Evolutionary conservation across 2,329 filamentous ascomycete species (phyloP), one percentile per base, ranked within the genome.

Genomic region (Domatiomyces catenatus): DNA sequence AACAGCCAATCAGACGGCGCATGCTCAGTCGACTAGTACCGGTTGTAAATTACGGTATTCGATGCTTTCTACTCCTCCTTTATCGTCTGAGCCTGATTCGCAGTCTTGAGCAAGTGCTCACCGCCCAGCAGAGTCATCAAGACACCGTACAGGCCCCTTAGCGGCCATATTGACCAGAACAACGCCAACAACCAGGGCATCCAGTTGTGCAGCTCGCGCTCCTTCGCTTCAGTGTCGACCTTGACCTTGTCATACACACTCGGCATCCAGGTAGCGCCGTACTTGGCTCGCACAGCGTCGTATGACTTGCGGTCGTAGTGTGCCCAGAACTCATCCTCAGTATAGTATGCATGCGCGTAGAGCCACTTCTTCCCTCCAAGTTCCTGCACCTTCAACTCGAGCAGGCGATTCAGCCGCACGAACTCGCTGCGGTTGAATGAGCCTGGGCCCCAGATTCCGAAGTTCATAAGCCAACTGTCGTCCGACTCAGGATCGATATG

Each of bases 341-440:
- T 74, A 64, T 92, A 92, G 68, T 88, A 93, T 0, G 85, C 83
- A 61, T 90, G 84, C 2, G 86, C 86, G 65, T 94, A 93, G 10
- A 93, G 71, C 83, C 86, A 92, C 69, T 93, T 93, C 70, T 84
- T 78, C 2, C 86, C 87, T 46, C 81, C 80, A 1, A 92, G 74
- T 56, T 79, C 73, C 46, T 71, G 70, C 3, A 89, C 75, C 61
- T 83, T 83, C 18, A 70, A 67, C 68, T 93, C 87, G 18, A 93
- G 72, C 44, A 73, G 73, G 28, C 82, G 76, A 66, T 93, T 93
- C 58, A 78, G 63, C 1, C 89, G 71, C 60, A 89, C 89, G n/a
- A 73, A 71, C 1, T 67, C 64, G 36, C 68, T 67, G 49, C 67
- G 60, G 47, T 75, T 63, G 1, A 70, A 63, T 1, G 82, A 79